Evolutionary conservation across 1,139 yeast species (phyloP), one percentile per base, ranked within the genome.

Genomic region (Meyerozyma sp.): DNA sequence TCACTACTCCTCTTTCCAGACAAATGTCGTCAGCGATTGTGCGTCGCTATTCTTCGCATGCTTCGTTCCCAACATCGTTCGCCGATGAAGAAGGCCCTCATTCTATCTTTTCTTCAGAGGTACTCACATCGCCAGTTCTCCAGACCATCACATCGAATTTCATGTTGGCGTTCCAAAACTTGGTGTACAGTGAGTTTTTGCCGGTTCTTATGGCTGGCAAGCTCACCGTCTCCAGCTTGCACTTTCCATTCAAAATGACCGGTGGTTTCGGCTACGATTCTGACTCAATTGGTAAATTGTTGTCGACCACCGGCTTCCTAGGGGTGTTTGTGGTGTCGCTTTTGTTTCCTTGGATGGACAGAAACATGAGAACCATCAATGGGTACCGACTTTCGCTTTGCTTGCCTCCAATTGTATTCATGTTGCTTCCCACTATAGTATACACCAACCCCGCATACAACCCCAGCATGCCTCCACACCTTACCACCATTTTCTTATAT

Each of bases 141-240:
- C 64, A 63, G 39, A 69, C 77, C 5, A 67, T 76, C 37, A 41
- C 62, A 13, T 66, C 70, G 34, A 71, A 70, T 52, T 68, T 75
- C 46, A 55, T 73, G 42, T 60, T 77, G 45, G 62, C 78, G 8
- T 64, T 79, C 46, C 84, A 79, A 52, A 59, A 68, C n/a, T 65
- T 78, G n/a, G 75, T 78, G 5, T 79, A 68, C 56, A 70, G 70
- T 41, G 86, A 82, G 57, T 78, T 82, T 48, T 60, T 80, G 39
- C 86, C 88, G 9, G 77, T 82, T 5, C 75, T 77, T 45, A 60
- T 81, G 20, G 82, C 85, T 0, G 68, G 79, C n/a, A 64, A 68
- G 32, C 62, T 75, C 40, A 62, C 56, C 32, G 57, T 59, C 1
- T 57, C 56, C 11, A 50, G 58, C 18, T 54, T 79, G 14, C 52